Evolutionary conservation across 768 basidiomycete species (phyloP), one percentile per base, ranked within the genome.

Genomic region (Tylopilus sp.): DNA sequence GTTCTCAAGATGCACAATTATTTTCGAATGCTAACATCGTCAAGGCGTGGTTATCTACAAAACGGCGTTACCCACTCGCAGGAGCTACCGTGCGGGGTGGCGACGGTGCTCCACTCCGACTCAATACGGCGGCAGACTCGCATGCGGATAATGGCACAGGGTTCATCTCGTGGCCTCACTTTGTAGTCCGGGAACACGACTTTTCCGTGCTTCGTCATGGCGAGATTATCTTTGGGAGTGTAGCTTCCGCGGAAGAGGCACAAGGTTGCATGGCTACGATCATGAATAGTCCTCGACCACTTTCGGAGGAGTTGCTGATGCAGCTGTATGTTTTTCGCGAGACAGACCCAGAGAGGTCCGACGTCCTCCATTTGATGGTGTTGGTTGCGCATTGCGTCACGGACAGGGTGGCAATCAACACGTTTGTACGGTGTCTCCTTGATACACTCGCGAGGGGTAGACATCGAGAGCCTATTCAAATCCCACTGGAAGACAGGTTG

Each of bases 41-140:
- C 1, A 63, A 66, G 23, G 69, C 76, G 1, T 85, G 81, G 80
- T 28, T 66, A n/a, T 60, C 70, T 15, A 62, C 79, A n/a, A 83
- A 84, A 59, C 66, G 64, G 31, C 71, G 67, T 35, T 80, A 71
- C 55, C 82, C 82, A 3, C 67, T 83, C 9, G 73, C 79, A 11
- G 78, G 71, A 4, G 71, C 75, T 11, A 63, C 50, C 3, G 55
- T 81, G 17, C n/a, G 66, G 68, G 39, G 65, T 17, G 26, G 22
- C 2, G 49, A 44, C 9, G 18, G 31, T 6, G 13, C 31, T 31
- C 11, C 31, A 4, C 13, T 58, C 28, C 28, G 4, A 13, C 18
- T 47, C 11, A 4, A n/a, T 1, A 11, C 5, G 2, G 2, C 53
- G 7, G 8, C 44, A 3, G 7, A 23, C 17, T 6, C 35, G 4